These are phyloP conservation scores for Tritrichomonas musculus DNA, from an alignment of 208 protist species.

Conservation along the genomic window DNA sequence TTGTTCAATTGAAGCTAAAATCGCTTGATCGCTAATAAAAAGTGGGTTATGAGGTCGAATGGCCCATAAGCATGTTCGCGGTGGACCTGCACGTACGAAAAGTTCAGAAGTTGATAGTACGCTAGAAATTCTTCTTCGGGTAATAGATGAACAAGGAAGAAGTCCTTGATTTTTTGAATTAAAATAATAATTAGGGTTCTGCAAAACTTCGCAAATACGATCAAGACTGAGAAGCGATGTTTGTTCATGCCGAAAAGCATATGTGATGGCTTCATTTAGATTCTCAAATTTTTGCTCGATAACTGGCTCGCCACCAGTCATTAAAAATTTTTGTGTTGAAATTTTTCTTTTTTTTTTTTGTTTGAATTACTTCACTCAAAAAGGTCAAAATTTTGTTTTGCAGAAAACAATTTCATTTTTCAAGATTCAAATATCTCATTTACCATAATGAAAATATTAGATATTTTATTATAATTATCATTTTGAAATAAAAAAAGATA, in stretches of 20 bases:
- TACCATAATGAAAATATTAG: too few species aligned
- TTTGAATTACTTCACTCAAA: too few species aligned
- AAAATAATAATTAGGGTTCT: background rate
- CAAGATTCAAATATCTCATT: too few species aligned
- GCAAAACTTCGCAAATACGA: background rate
- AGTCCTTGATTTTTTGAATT: slow-evolving; percentile 15
- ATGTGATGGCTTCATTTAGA: background rate
- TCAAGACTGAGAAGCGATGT: background rate
- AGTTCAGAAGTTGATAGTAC: background rate
- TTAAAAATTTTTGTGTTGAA: too few species aligned
- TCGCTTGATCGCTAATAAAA: background rate
- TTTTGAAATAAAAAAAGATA: too few species aligned
- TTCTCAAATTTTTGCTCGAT: background rate
- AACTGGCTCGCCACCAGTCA: too few species aligned
- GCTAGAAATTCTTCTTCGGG: background rate
- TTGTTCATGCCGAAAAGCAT: slow-evolving; percentile 4
- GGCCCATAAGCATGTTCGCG: slow-evolving; percentile 10
- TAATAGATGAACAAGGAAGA: background rate
- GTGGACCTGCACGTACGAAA: slow-evolving; percentile 23
- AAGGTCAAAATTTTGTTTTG: too few species aligned
- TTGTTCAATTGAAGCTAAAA: slow-evolving; percentile 3
- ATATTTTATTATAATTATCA: too few species aligned
- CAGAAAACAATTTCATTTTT: too few species aligned
- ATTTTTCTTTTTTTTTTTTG: too few species aligned
- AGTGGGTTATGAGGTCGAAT: slow-evolving; percentile 5